Evolutionary conservation across 768 basidiomycete genomes (phyloP), one percentile per base, ranked within the genome.

Genomic region (Tubosaeta sp.): DNA sequence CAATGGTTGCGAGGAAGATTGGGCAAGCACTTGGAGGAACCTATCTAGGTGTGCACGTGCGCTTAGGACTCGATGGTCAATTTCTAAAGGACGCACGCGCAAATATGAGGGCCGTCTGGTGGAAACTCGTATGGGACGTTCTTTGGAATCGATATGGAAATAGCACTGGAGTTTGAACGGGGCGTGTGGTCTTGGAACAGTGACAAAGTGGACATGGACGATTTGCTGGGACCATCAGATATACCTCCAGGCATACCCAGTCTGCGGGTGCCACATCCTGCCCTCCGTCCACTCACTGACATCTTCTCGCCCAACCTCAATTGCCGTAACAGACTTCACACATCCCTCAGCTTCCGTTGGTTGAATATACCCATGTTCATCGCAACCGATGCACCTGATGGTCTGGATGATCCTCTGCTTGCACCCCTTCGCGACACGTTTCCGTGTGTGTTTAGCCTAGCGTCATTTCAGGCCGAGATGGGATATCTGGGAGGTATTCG

Each of bases 1-100:
- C 70, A 19, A 47, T 54, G 7, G 70, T 73, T 3, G 77, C 79
- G 5, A 63, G 73, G 31, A 60, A 60, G 11, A 81, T 91, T 21
- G 61, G 69, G 16, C 59, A 59, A 9, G 54, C 58, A 29, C 64
- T 84, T 16, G 78, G 75, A 29, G 73, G 69, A 2, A 54, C 62
- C 2, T 91, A 83, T 59, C 61, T 86, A 19, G 84, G 79, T 2
- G 77, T 77, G 3, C 88, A 91, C 59, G 63, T 91, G 2, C 80
- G 90, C 7, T 58, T 88, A 7, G 83, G 83, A 5, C n/a, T n/a
- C n/a, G 87, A 90, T 55, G 85, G 87, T 1, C 56, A 69, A 0
- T 93, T 90, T 63, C 70, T 69, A 54, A 58, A 54, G 16, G 66
- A 73, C 11, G 71, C 74, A 6, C 56, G 60, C 16, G 51, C 46